phyloP scores from a whole-genome alignment of 768 basidiomycete species.

The Suillus brevipes region DNA sequence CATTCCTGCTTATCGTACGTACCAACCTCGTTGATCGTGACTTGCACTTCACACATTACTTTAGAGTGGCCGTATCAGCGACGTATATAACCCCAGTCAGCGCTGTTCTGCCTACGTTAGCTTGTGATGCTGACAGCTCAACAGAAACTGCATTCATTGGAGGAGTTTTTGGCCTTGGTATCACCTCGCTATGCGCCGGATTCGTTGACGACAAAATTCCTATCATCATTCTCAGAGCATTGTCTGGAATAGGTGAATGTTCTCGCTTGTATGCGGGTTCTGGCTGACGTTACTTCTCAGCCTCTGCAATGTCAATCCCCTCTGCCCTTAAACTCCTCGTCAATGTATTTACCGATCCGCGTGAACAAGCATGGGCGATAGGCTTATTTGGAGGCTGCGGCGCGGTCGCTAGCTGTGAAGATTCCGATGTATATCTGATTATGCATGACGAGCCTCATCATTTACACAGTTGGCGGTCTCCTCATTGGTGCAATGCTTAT shows the following conservation, averaged over 20 bases:
- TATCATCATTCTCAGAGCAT: slow-evolving; percentile 50
- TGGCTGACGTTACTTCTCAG: slow-evolving; percentile 23
- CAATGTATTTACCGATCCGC: slow-evolving; percentile 47
- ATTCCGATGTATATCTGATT: neutral
- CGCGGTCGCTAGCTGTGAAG: slow-evolving; percentile 43
- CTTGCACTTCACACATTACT: neutral
- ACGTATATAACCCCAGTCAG: slow-evolving; percentile 43
- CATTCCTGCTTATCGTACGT: slow-evolving; percentile 33
- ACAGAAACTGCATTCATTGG: slow-evolving; percentile 42
- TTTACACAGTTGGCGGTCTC: slow-evolving; percentile 36
- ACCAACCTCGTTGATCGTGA: neutral
- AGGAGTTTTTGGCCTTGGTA: slow-evolving; percentile 44
- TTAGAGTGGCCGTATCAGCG: slow-evolving; percentile 40
- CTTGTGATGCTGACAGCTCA: neutral
- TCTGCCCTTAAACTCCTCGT: slow-evolving; percentile 51
- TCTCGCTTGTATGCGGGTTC: neutral
- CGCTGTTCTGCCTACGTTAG: neutral
- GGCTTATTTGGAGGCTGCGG: slow-evolving; percentile 48
- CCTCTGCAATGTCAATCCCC: slow-evolving; percentile 50
- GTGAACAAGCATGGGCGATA: slow-evolving; percentile 48
- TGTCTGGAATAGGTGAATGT: slow-evolving; percentile 49
- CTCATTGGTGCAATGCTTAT: slow-evolving; percentile 46
- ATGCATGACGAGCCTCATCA: neutral
- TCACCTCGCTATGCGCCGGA: slow-evolving; percentile 45
- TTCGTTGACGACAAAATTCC: slow-evolving; percentile 47